Evolutionary conservation across 257 asterid species (phyloP).

Genomic region (Henckelia pumila): DNA sequence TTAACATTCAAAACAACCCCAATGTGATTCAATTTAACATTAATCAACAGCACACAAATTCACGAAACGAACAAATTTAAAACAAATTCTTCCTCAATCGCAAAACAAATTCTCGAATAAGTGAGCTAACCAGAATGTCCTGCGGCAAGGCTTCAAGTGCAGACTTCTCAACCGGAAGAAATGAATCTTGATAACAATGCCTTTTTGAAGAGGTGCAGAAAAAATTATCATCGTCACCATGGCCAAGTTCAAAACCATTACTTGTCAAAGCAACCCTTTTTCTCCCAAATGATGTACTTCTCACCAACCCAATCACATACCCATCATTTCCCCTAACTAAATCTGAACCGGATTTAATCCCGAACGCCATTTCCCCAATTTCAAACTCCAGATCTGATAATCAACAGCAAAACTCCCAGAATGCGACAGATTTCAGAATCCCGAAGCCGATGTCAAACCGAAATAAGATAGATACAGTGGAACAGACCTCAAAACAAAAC

Average conservation of each 20-base stretch:
- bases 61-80: background rate
- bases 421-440: background rate
- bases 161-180: conserved; percentile 23
- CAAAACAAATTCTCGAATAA: background rate
- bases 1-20: background rate
- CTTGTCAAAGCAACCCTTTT: conserved; percentile 47
- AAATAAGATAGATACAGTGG: no score
- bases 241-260: conserved; percentile 27
- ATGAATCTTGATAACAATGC: conserved; percentile 32
- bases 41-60: background rate
- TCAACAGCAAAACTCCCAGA: background rate
- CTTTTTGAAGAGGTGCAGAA: conserved; percentile 33
- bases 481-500: background rate
- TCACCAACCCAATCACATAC: conserved; percentile 46
- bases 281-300: conserved; percentile 64
- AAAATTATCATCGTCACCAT: conserved; percentile 21
- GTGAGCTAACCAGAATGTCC: conserved; percentile 35
- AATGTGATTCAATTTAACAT: background rate
- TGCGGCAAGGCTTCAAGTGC: conserved; percentile 40
- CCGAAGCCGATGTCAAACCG: no score
- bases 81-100: no score
- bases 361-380: conserved; percentile 30
- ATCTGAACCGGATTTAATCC: conserved; percentile 24
- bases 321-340: conserved; percentile 26
- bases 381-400: conserved; percentile 32